phyloP scores from a whole-genome alignment of 305 asterid species.

The Andrographis paniculata region DNA sequence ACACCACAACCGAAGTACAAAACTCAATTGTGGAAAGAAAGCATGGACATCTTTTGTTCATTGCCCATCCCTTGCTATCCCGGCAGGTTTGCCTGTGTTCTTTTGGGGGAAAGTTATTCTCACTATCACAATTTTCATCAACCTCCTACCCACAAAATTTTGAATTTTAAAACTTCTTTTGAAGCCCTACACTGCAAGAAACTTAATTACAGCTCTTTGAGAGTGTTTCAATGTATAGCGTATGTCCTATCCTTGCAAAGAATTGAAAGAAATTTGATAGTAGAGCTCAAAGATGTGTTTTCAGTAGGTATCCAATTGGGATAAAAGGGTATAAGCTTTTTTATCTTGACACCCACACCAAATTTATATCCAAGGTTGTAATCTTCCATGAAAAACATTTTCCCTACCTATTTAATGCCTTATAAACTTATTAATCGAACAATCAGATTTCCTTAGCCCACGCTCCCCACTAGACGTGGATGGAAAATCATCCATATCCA shows the following conservation, averaged over 20 bases:
- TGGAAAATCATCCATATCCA: no score
- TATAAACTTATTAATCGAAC: no score
- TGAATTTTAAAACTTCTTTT: background rate
- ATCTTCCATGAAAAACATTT: background rate
- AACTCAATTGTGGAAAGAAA: background rate
- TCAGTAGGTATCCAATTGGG: background rate
- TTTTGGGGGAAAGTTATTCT: background rate
- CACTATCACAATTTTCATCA: background rate
- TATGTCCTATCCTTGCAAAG: background rate
- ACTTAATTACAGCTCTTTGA: background rate
- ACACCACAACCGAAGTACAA: background rate
- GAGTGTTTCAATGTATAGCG: background rate
- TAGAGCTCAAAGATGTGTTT: background rate
- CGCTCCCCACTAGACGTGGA: no score
- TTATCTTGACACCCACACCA: background rate
- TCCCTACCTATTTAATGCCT: background rate
- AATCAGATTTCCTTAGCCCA: no score
- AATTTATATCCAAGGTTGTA: background rate
- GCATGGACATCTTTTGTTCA: background rate
- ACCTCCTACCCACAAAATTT: background rate
- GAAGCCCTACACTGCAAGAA: no score
- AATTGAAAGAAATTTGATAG: no score
- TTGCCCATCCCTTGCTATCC: background rate
- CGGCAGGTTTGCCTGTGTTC: background rate
- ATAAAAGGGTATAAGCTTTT: background rate